Percentiles rank a stretch among this genome's conserved stretches.
These are phyloP conservation scores for Trapa incisa DNA, from an alignment of 345 rosid genomes.

Conservation along the genomic window DNA sequence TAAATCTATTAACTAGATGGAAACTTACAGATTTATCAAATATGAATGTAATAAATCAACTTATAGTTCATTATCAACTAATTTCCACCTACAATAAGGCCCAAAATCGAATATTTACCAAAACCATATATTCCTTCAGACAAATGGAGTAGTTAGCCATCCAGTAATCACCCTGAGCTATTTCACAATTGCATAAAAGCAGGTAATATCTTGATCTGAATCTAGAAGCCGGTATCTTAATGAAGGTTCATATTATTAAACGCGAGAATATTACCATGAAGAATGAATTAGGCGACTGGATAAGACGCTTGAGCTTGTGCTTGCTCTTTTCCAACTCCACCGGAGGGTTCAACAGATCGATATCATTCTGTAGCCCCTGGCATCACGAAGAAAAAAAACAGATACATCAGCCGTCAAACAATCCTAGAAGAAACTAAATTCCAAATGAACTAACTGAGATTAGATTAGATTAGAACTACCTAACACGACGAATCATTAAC, in stretches of 20 bases:
- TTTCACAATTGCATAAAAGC: neutral
- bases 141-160: neutral
- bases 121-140: neutral
- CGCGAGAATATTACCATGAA: constrained; percentile 32
- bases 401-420: neutral
- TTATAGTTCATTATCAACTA: neutral
- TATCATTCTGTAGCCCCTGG: constrained; percentile 57
- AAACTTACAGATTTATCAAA: neutral
- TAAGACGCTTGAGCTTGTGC: constrained; percentile 78
- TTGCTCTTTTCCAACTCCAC: constrained; percentile 69
- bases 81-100: neutral
- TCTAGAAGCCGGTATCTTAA: neutral
- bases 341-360: constrained; percentile 66
- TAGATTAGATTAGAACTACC: neutral
- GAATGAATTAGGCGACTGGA: constrained; percentile 59
- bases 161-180: neutral
- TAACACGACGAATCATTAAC: neutral
- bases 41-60: neutral
- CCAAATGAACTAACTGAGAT: neutral
- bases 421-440: neutral
- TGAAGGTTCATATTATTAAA: too few species aligned
- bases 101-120: neutral
- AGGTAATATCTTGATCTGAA: neutral
- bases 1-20: too few species aligned
- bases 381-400: neutral